These are phyloP conservation scores for Alnus rubra DNA, from an alignment of 306 rosid species.

Conservation along the genomic window DNA sequence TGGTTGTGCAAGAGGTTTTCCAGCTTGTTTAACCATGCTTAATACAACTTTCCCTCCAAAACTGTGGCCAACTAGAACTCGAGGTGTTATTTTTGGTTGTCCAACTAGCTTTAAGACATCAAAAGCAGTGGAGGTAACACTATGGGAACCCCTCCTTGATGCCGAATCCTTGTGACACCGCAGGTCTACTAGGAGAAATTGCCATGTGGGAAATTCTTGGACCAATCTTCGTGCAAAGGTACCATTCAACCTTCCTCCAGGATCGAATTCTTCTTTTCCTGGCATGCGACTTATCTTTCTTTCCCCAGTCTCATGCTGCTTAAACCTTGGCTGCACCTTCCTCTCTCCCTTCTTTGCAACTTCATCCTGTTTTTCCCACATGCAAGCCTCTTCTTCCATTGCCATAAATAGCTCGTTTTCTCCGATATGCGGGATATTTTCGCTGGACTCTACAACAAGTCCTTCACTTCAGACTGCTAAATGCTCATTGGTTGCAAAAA, in stretches of 20 bases:
- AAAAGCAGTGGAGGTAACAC: conserved; percentile 81
- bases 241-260: conserved; percentile 28
- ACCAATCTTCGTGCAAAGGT: conserved; percentile 86
- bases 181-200: conserved; percentile 89
- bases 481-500: too few relatives aligned
- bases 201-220: conserved; percentile 86
- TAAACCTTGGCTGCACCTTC: too few relatives aligned
- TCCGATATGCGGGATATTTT: too few relatives aligned
- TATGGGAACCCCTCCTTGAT: conserved; percentile 69
- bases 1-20: conserved; percentile 95
- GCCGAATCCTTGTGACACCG: conserved; percentile 96
- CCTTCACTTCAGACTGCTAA: too few relatives aligned
- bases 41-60: conserved; percentile 96
- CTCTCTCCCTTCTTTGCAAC: too few relatives aligned
- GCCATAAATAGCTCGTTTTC: too few relatives aligned
- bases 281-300: too few relatives aligned
- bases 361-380: too few relatives aligned
- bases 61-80: conserved; percentile 92
- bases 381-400: too few relatives aligned
- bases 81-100: conserved; percentile 77
- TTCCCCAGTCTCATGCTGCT: too few relatives aligned
- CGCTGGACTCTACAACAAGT: too few relatives aligned
- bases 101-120: conserved; percentile 86
- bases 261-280: too few relatives aligned
- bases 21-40: conserved; percentile 98